Evolutionary conservation across 2,329 filamentous ascomycete genomes (phyloP).

Genomic region (Ploettnerulaceae sp.): DNA sequence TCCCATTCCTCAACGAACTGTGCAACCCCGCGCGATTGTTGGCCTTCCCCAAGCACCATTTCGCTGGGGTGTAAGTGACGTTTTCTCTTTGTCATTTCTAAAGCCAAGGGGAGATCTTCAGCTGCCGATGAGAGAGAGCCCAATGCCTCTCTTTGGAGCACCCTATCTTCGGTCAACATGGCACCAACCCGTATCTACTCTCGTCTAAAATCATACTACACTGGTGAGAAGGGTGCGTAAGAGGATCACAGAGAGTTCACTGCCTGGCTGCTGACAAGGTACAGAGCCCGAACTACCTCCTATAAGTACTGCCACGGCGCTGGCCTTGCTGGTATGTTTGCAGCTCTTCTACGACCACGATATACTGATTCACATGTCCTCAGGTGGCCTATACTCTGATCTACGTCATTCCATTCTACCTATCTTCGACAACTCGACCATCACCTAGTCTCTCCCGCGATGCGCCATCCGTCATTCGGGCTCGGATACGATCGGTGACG

Average conservation of each 20-base stretch:
- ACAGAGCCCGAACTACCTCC: slow-evolving; percentile 27
- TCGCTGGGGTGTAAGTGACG: too few relatives aligned
- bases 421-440: slow-evolving; percentile 72
- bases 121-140: too few relatives aligned
- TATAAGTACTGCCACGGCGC: slow-evolving; percentile 25
- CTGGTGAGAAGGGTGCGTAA: slow-evolving; percentile 25
- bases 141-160: not conserved
- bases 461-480: slow-evolving; percentile 82
- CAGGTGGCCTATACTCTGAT: slow-evolving; percentile 76
- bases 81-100: too few relatives aligned
- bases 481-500: slow-evolving; percentile 75
- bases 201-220: slow-evolving; percentile 27
- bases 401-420: slow-evolving; percentile 90
- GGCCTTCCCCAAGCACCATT: too few relatives aligned
- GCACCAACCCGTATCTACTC: slow-evolving; percentile 26
- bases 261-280: not conserved
- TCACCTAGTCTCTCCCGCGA: slow-evolving; percentile 77
- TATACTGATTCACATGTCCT: not conserved
- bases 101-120: too few relatives aligned
- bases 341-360: not conserved
- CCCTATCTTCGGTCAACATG: slow-evolving; percentile 19
- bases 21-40: too few relatives aligned
- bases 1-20: too few relatives aligned
- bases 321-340: slow-evolving; percentile 26
- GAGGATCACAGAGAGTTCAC: not conserved